Evolutionary conservation across 139 green algal species (phyloP).

Genomic region (Yamagishiella unicocca): DNA sequence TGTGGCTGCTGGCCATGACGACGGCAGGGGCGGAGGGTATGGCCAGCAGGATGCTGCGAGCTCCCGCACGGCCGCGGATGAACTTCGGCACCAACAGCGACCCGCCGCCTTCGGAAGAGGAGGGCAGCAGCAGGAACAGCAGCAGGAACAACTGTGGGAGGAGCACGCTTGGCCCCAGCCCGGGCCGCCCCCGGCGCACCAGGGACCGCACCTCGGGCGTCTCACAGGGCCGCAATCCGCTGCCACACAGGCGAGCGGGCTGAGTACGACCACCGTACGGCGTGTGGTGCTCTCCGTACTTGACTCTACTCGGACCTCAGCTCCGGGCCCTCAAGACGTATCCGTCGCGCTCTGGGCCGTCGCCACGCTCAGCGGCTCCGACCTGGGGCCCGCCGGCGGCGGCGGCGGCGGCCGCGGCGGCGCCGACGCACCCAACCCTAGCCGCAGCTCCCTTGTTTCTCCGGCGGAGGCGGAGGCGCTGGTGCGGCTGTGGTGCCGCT

Average conservation of each 20-base stretch:
- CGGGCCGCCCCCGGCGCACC: no score
- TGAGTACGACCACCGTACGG: background rate
- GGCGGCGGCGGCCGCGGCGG: no score
- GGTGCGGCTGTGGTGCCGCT: background rate
- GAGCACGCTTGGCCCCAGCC: background rate
- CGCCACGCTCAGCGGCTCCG: background rate
- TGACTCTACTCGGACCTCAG: background rate
- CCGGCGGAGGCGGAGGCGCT: background rate
- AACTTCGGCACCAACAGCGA: no score
- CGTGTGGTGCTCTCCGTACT: slow-evolving; percentile 14
- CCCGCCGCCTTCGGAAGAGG: background rate
- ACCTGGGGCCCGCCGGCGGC: no score
- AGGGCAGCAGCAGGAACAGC: background rate
- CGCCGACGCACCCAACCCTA: no score
- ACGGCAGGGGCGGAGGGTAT: no score
- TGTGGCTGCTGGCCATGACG: no score
- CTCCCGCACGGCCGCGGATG: no score
- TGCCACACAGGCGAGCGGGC: background rate
- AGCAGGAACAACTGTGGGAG: background rate
- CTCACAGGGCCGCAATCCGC: no score
- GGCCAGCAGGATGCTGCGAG: no score
- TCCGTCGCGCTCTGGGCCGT: slow-evolving; percentile 29
- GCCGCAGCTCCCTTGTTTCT: background rate
- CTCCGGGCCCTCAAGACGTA: slow-evolving; percentile 13
- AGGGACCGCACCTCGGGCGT: no score